These are phyloP conservation scores for Fusarium hainanense DNA, from an alignment of 2,329 filamentous ascomycete species.

Conservation along the genomic window DNA sequence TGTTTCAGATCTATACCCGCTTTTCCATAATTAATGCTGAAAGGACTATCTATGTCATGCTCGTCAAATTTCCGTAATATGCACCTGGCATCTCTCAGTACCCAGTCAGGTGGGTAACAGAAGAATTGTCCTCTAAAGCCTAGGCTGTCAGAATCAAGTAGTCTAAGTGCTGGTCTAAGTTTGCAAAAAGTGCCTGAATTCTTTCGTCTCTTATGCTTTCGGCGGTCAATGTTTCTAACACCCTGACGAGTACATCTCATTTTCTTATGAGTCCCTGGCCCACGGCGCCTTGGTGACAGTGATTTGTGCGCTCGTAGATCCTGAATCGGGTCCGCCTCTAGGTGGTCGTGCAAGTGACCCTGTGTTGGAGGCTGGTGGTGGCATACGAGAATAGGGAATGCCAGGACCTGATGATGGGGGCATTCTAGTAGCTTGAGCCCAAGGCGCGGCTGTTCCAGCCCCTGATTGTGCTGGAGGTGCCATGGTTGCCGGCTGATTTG, in stretches of 20 bases:
- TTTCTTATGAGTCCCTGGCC: slow-evolving; percentile 50
- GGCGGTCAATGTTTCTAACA: neutral
- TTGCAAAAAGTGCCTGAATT: neutral
- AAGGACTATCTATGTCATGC: slow-evolving; percentile 20
- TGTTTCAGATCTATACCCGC: slow-evolving; percentile 50
- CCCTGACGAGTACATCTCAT: neutral
- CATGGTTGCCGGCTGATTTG: slow-evolving; percentile 61
- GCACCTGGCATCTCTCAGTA: neutral
- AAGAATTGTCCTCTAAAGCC: neutral
- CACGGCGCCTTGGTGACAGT: slow-evolving; percentile 60
- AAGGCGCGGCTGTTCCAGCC: slow-evolving; percentile 57
- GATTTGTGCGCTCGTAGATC: slow-evolving; percentile 54
- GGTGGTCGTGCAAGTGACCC: slow-evolving; percentile 43
- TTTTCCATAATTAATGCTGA: slow-evolving; percentile 41
- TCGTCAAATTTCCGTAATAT: slow-evolving; percentile 6
- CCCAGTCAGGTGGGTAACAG: neutral
- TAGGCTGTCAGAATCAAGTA: neutral
- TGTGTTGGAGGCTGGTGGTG: slow-evolving; percentile 46
- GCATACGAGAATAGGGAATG: slow-evolving; percentile 54
- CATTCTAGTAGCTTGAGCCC: slow-evolving; percentile 57
- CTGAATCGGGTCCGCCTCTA: slow-evolving; percentile 36
- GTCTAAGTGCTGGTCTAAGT: neutral
- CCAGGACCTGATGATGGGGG: slow-evolving; percentile 50
- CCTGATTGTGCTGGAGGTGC: slow-evolving; percentile 33
- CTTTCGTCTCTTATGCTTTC: neutral